Conservation (phyloP, 2,329 filamentous ascomycete genomes). For the Ascocoryne sarcoides region DNA sequence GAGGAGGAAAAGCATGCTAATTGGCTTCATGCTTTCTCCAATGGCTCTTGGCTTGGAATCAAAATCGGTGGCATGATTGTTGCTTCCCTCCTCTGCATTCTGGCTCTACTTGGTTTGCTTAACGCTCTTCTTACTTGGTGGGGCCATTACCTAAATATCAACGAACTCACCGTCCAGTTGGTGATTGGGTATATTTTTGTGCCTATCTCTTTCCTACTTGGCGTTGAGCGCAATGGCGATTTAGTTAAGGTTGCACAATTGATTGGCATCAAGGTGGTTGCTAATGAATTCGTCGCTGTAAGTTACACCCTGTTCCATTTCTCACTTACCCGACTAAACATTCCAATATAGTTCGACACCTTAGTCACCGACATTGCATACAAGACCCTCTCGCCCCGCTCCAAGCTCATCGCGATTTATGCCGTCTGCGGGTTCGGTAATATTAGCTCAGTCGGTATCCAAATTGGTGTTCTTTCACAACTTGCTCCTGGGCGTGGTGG, state of each 20-base stretch:
- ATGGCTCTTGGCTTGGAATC: constrained; percentile 76
- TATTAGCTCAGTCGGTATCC: constrained; percentile 78
- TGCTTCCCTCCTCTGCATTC: constrained; percentile 72
- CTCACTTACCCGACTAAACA: not conserved
- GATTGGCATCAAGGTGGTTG: constrained; percentile 78
- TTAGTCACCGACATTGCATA: constrained; percentile 47
- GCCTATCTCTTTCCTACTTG: constrained; percentile 72
- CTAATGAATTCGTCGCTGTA: constrained; percentile 34
- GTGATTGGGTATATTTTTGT: constrained; percentile 73
- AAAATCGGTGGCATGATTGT: constrained; percentile 82
- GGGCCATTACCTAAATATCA: constrained; percentile 69
- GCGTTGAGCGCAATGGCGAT: constrained; percentile 56
- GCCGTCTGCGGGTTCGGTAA: constrained; percentile 79
- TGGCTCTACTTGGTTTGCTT: constrained; percentile 64
- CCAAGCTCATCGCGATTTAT: constrained; percentile 76
- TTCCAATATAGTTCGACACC: constrained; percentile 25
- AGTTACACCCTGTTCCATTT: constrained; percentile 4
- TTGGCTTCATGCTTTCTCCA: constrained; percentile 74
- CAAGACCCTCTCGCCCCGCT: constrained; percentile 54
- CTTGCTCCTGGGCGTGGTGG: constrained; percentile 65
- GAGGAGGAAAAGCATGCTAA: constrained; percentile 70
- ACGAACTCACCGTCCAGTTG: constrained; percentile 63
- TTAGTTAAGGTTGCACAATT: constrained; percentile 67
- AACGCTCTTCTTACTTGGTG: constrained; percentile 78
- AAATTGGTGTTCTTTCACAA: constrained; percentile 81